These are phyloP conservation scores for Capsicum pubescens DNA, from an alignment of 257 asterid species.

Conservation along the genomic window DNA sequence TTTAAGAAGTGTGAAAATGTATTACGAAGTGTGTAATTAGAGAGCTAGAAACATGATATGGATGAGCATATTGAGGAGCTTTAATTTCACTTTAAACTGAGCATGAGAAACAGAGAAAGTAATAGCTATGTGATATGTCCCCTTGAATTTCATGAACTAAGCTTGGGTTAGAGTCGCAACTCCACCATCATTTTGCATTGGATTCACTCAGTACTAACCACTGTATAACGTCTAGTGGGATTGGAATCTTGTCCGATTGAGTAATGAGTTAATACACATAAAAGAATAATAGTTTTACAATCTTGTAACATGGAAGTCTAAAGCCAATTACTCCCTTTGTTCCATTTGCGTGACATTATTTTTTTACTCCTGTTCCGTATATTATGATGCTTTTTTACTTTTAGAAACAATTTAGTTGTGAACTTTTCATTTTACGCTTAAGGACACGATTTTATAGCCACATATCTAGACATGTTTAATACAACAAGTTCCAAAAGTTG, in stretches of 20 bases:
- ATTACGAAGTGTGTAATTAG: background rate
- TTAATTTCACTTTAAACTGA: background rate
- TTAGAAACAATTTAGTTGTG: background rate
- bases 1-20: background rate
- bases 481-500: background rate
- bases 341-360: background rate
- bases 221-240: background rate
- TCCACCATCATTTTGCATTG: background rate
- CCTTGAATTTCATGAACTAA: background rate
- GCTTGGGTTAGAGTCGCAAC: background rate
- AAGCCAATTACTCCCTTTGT: background rate
- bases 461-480: background rate
- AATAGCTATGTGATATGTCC: background rate
- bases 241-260: background rate
- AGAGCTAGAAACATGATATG: slow-evolving; percentile 11
- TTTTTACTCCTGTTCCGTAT: no score
- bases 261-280: background rate
- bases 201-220: background rate
- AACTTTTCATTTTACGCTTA: background rate
- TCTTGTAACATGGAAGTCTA: background rate
- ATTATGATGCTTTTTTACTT: background rate
- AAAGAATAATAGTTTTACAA: background rate
- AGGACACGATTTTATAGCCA: slow-evolving; percentile 7
- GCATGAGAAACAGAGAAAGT: background rate
- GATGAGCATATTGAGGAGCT: background rate